phyloP scores from a whole-genome alignment of 768 basidiomycete genomes.

The Boletellus ananiceps region DNA sequence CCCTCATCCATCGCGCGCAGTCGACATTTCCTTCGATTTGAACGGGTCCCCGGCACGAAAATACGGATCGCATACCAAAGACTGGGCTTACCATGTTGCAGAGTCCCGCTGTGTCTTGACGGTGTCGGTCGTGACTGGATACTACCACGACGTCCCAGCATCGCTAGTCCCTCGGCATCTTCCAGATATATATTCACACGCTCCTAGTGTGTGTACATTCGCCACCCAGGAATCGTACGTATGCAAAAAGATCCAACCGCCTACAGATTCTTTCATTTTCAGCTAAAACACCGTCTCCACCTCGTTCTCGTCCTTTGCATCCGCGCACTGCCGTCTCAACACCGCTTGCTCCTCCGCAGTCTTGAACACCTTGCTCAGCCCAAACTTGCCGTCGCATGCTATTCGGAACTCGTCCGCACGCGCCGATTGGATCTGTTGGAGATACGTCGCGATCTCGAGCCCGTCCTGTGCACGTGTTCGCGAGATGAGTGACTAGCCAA shows the following conservation, averaged over 20 bases:
- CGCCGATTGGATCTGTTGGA: slow-evolving; percentile 46
- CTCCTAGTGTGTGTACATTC: not conserved
- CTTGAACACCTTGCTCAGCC: slow-evolving; percentile 66
- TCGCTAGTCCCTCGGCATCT: slow-evolving; percentile 13
- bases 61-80: not conserved
- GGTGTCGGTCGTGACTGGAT: slow-evolving; percentile 4
- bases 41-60: slow-evolving; percentile 1
- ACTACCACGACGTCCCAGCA: not conserved
- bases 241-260: not conserved
- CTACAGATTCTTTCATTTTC: not conserved
- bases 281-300: slow-evolving; percentile 24
- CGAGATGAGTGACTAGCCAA: not conserved
- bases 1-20: slow-evolving; percentile 6
- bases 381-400: slow-evolving; percentile 50
- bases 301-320: slow-evolving; percentile 18
- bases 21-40: not conserved
- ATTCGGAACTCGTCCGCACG: slow-evolving; percentile 59
- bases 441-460: slow-evolving; percentile 42
- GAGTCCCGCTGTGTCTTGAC: slow-evolving; percentile 19
- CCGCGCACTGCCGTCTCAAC: slow-evolving; percentile 30
- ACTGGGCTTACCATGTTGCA: slow-evolving; percentile 29
- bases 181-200: slow-evolving; percentile 21
- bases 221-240: too few species aligned
- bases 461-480: slow-evolving; percentile 44
- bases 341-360: slow-evolving; percentile 43